Evolutionary conservation across 345 rosid genomes (phyloP).

Genomic region (Ceriops decandra): DNA sequence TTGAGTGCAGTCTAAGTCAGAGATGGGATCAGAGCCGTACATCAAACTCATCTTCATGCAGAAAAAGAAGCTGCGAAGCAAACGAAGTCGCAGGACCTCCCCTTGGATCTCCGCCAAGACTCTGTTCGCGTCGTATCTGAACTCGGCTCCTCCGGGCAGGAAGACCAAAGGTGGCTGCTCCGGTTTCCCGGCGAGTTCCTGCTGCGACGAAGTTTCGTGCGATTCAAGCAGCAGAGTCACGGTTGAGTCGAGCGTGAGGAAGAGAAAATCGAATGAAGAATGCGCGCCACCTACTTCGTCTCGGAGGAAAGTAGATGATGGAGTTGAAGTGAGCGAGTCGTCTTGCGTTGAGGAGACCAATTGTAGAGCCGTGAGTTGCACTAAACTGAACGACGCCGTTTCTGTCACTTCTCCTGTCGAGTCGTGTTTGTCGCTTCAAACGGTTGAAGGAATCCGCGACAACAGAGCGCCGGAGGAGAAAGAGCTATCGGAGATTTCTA

Average conservation of each 20-base stretch:
- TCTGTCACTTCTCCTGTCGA: constrained; percentile 46
- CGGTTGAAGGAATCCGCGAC: constrained; percentile 5
- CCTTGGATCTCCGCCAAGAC: constrained; percentile 16
- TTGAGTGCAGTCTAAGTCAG: constrained; percentile 3
- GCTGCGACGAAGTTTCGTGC: constrained; percentile 42
- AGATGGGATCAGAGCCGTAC: not conserved
- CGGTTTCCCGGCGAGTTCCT: not conserved
- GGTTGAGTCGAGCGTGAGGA: constrained; percentile 26
- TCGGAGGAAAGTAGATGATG: constrained; percentile 39
- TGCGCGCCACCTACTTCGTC: not conserved
- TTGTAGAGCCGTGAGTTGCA: constrained; percentile 19
- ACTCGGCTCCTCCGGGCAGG: not conserved
- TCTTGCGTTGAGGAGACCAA: constrained; percentile 44
- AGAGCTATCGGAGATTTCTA: constrained; percentile 36
- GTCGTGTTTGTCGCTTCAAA: constrained; percentile 25
- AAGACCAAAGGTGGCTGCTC: not conserved
- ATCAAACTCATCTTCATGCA: not conserved
- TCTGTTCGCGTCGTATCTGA: constrained; percentile 5
- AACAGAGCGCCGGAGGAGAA: constrained; percentile 21
- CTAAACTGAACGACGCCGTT: constrained; percentile 30
- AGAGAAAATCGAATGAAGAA: constrained; percentile 29
- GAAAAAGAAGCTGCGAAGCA: constrained; percentile 17
- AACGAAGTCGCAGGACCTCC: constrained; percentile 11
- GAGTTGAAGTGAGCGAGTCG: constrained; percentile 49
- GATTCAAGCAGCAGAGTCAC: constrained; percentile 42